Percentiles rank a stretch among this genome's conserved stretches.
Conservation (phyloP, 1,284 basidiomycete genomes). For the Earliella scabrosa region DNA sequence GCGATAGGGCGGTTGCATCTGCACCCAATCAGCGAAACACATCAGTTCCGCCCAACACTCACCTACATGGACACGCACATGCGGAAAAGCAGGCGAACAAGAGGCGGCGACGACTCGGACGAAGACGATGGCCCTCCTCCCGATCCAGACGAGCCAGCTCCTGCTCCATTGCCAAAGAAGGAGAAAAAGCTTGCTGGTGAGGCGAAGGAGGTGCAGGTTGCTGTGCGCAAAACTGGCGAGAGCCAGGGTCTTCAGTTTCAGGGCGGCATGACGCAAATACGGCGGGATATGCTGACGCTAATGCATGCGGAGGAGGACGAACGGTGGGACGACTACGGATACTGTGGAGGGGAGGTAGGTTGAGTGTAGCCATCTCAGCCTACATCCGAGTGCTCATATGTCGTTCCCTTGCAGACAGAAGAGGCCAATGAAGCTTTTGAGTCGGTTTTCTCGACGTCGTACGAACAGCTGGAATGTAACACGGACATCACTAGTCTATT, state of each 20-base stretch:
- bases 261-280: conserved; percentile 39
- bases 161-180: conserved; percentile 51
- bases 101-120: conserved; percentile 55
- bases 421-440: conserved; percentile 62
- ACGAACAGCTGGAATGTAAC: conserved; percentile 58
- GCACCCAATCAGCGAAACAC: conserved; percentile 76
- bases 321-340: conserved; percentile 65
- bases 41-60: conserved; percentile 79
- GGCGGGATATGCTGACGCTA: conserved; percentile 73
- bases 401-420: conserved; percentile 45
- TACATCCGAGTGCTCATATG: conserved; percentile 3
- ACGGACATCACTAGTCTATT: conserved; percentile 65
- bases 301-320: conserved; percentile 78
- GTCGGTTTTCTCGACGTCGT: conserved; percentile 62
- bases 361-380: conserved; percentile 1
- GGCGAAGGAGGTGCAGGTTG: conserved; percentile 75
- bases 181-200: conserved; percentile 57
- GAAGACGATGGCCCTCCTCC: conserved; percentile 79
- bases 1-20: conserved; percentile 68
- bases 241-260: conserved; percentile 55
- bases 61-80: conserved; percentile 76
- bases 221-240: conserved; percentile 64
- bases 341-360: conserved; percentile 65
- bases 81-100: conserved; percentile 58
- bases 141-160: conserved; percentile 72